A percentile compares a stretch with the other conserved stretches of the same genome.
Conservation (phyloP, 805 yeast genomes). For the Komagataella mondaviorum region DNA sequence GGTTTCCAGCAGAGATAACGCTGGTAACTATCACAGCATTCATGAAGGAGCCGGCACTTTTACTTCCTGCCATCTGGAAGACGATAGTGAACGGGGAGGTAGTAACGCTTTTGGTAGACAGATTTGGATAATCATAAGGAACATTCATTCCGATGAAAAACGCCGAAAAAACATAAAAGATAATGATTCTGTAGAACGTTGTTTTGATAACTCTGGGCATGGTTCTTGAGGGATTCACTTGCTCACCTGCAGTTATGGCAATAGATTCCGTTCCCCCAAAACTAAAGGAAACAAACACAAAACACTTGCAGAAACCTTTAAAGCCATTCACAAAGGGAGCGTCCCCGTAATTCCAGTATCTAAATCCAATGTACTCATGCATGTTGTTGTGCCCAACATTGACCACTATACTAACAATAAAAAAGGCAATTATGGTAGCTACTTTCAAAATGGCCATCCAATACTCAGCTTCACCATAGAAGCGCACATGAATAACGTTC, state of each 20-base stretch:
- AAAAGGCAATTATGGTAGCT: slow-evolving; percentile 43
- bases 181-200: slow-evolving; percentile 38
- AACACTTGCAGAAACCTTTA: slow-evolving; percentile 42
- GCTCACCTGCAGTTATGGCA: slow-evolving; percentile 47
- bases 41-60: slow-evolving; percentile 46
- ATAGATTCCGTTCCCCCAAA: slow-evolving; percentile 51
- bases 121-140: slow-evolving; percentile 36
- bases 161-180: slow-evolving; percentile 34
- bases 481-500: slow-evolving; percentile 39
- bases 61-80: slow-evolving; percentile 31
- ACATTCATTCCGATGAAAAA: slow-evolving; percentile 45
- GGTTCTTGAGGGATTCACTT: slow-evolving; percentile 37
- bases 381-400: slow-evolving; percentile 44
- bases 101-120: slow-evolving; percentile 29
- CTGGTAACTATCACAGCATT: slow-evolving; percentile 45
- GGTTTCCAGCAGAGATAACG: slow-evolving; percentile 42
- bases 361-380: slow-evolving; percentile 29
- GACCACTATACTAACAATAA: slow-evolving; percentile 40
- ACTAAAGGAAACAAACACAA: slow-evolving; percentile 45
- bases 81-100: slow-evolving; percentile 68
- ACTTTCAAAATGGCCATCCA: slow-evolving; percentile 55
- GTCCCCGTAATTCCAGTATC: slow-evolving; percentile 39
- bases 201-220: slow-evolving; percentile 45
- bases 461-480: slow-evolving; percentile 53
- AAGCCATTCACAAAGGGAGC: slow-evolving; percentile 40